Conservation (phyloP, 176 grass and related monocot genomes). For the Oryza australiensis region DNA sequence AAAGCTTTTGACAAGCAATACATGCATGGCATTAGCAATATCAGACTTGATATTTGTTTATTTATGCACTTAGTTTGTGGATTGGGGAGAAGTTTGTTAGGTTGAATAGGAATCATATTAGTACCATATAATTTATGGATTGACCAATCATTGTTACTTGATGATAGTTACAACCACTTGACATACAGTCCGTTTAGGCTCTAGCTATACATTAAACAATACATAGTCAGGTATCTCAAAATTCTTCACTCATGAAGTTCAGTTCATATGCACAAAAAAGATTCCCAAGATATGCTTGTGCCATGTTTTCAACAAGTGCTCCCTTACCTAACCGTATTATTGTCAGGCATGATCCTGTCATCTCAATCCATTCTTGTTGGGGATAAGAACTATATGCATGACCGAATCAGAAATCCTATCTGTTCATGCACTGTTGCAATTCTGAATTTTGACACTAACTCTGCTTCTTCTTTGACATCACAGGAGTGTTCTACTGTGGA, state of each 20-base stretch:
- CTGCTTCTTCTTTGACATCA: slow-evolving; percentile 19
- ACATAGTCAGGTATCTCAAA: background rate
- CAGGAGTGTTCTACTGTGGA: slow-evolving; percentile 96
- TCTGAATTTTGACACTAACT: slow-evolving; percentile 6
- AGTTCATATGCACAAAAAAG: background rate
- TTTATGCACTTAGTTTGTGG: background rate
- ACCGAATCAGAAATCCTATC: background rate
- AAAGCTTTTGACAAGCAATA: background rate
- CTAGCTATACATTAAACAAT: background rate
- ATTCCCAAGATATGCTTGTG: background rate
- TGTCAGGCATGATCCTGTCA: slow-evolving; percentile 21
- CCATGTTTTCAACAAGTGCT: slow-evolving; percentile 17
- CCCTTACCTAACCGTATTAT: slow-evolving; percentile 17
- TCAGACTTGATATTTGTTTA: background rate
- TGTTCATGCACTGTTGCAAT: background rate
- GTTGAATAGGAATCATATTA: background rate
- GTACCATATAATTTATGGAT: background rate
- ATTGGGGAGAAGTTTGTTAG: background rate
- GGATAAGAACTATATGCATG: slow-evolving; percentile 7
- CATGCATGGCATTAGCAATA: background rate
- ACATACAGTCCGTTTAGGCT: background rate
- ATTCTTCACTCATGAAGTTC: background rate
- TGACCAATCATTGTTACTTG: slow-evolving; percentile 5
- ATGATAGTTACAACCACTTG: slow-evolving; percentile 14
- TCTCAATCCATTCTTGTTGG: background rate